Evolutionary conservation across 805 yeast genomes (phyloP), one percentile per base, ranked within the genome.

Genomic region (Candida endomychidarum): DNA sequence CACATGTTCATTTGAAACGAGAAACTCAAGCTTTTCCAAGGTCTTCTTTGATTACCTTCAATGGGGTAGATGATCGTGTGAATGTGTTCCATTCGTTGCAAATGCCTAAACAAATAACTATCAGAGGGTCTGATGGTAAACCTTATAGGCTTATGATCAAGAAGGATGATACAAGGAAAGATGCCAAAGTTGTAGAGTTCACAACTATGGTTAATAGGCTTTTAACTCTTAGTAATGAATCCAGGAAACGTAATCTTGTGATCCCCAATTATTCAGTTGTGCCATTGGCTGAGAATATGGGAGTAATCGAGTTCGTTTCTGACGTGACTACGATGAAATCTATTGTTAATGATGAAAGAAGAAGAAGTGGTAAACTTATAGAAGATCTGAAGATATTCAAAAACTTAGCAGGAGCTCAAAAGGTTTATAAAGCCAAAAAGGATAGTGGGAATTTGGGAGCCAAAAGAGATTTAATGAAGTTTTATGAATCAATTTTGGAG

Each of bases 131-230:
- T 2, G 86, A 91, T 61, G 90, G 91, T 7, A 62, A 64, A n/a
- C 59, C 67, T 1, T 90, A 90, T 56, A 75, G 83, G 14, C 72
- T 93, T 11, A 72, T 93, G 64, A 82, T 95, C 51, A 93, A 93
- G 56, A 76, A 80, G 46, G 99, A 93, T 61, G 99, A 93, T 64
- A 81, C 95, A 14, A 68, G 98, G 48, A 95, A 95, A 55, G 99
- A 95, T 67, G 93, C 96, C 3, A 85, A 95, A 51, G 78, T 91
- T 38, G 85, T 85, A n/a, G 93, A 95, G 51, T 83, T 93, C 51
- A 87, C 97, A 0, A 79, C 87, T 1, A 83, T 89, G 61, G 80
- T 93, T 59, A 90, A 90, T 56, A 77, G 86, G 49, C 57, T 93
- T 21, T 66, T 93, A 41, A 61, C 68, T 15, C 72, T 74, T 14